Evolutionary conservation across 306 rosid genomes (phyloP).

Genomic region (Cicer cuneatum): DNA sequence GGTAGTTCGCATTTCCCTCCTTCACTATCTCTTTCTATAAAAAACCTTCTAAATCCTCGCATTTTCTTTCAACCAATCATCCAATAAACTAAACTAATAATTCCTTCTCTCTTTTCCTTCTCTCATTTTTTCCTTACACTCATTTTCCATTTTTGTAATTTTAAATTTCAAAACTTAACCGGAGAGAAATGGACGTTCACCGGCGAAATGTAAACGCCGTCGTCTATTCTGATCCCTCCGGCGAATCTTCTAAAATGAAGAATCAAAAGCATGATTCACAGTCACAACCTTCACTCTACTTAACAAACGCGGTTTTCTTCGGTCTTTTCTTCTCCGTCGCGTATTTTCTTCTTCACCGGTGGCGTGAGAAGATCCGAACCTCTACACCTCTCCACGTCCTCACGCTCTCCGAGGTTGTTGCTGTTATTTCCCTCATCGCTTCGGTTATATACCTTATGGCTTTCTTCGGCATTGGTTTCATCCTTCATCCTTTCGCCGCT

Average conservation of each 20-base stretch:
- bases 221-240: constrained; percentile 15
- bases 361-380: constrained; percentile 89
- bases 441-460: constrained; percentile 78
- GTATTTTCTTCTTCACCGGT: constrained; percentile 74
- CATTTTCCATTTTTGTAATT: background rate
- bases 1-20: background rate
- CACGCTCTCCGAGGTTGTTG: constrained; percentile 67
- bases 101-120: background rate
- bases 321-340: constrained; percentile 79
- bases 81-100: background rate
- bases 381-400: constrained; percentile 81
- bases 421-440: constrained; percentile 66
- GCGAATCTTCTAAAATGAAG: constrained; percentile 26
- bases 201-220: constrained; percentile 49
- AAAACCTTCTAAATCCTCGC: background rate
- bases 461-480: constrained; percentile 82
- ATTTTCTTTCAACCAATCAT: background rate
- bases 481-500: constrained; percentile 56
- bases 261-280: constrained; percentile 33
- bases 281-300: constrained; percentile 35
- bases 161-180: background rate
- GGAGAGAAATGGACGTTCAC: constrained; percentile 62
- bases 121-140: background rate
- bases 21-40: background rate
- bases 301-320: constrained; percentile 73